phyloP scores from a whole-genome alignment of 2,329 filamentous ascomycete genomes.

The Pseudogymnoascus sp. region DNA sequence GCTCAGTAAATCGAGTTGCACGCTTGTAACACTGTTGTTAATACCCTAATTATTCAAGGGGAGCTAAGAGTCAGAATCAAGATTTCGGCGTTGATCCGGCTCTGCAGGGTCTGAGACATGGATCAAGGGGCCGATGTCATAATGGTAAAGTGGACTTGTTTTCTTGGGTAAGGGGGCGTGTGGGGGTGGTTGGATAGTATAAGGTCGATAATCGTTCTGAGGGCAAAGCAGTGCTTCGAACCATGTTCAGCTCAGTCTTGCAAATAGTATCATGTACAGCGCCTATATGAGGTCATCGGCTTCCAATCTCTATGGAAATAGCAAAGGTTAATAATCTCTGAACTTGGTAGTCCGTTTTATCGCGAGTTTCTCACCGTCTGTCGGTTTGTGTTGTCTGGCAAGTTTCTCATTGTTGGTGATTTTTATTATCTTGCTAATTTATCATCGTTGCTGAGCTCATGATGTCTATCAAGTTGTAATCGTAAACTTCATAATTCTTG shows the following conservation, averaged over 20 bases:
- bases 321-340: not conserved
- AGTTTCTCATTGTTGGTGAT: not conserved
- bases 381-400: not conserved
- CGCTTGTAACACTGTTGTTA: not conserved
- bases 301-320: not conserved
- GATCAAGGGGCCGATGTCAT: not conserved
- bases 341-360: not conserved
- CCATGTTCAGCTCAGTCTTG: not conserved
- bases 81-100: not conserved
- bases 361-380: not conserved
- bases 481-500: not conserved
- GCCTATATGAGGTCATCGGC: not conserved
- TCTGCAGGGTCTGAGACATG: not conserved
- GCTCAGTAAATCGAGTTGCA: not conserved
- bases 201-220: not conserved
- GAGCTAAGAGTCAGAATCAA: not conserved
- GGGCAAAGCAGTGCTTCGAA: not conserved
- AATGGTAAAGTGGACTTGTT: not conserved
- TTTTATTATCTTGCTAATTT: not conserved
- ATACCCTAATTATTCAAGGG: not conserved
- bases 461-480: not conserved
- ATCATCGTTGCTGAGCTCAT: not conserved
- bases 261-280: not conserved
- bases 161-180: not conserved
- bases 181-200: not conserved